A percentile compares a stretch with the other conserved stretches of the same genome.
Conservation (phyloP, 2,329 filamentous ascomycete genomes). For the Trichophyton benhamiae region DNA sequence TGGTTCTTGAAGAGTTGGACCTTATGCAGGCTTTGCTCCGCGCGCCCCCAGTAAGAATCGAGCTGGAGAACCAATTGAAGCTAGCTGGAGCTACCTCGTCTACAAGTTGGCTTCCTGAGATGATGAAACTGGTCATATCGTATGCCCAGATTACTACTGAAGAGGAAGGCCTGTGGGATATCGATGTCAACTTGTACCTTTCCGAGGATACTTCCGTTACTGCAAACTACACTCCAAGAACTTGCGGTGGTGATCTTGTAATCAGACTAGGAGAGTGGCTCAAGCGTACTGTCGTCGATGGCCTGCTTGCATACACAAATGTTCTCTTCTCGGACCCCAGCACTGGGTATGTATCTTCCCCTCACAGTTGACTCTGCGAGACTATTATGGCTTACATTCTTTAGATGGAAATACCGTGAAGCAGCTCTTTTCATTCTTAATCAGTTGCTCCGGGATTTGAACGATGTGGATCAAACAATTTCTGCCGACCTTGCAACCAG, state of each 20-base stretch:
- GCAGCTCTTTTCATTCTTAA: constrained; percentile 75
- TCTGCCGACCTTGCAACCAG: constrained; percentile 55
- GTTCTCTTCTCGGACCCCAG: constrained; percentile 49
- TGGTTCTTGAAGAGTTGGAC: constrained; percentile 87
- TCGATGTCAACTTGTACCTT: constrained; percentile 89
- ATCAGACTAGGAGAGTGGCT: constrained; percentile 92
- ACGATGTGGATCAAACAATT: constrained; percentile 63
- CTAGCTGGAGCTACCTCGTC: constrained; percentile 46
- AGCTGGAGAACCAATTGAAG: constrained; percentile 69
- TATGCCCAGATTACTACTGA: constrained; percentile 87
- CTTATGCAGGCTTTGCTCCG: constrained; percentile 85
- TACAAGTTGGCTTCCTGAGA: constrained; percentile 71
- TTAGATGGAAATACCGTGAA: constrained; percentile 58
- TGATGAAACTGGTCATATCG: constrained; percentile 71
- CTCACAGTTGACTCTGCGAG: constrained; percentile 5
- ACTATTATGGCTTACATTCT: constrained; percentile 13
- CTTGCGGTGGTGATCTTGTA: constrained; percentile 79
- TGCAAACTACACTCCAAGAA: constrained; percentile 89
- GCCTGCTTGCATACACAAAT: constrained; percentile 64
- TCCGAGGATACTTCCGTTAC: constrained; percentile 91
- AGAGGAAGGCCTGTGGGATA: constrained; percentile 90
- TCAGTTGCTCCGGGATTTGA: constrained; percentile 69
- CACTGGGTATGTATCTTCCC: constrained; percentile 22
- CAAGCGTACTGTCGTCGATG: constrained; percentile 60
- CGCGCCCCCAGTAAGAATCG: constrained; percentile 74